These are phyloP conservation scores for Poa pratensis DNA, from an alignment of 176 grass and related monocot genomes.

Conservation along the genomic window DNA sequence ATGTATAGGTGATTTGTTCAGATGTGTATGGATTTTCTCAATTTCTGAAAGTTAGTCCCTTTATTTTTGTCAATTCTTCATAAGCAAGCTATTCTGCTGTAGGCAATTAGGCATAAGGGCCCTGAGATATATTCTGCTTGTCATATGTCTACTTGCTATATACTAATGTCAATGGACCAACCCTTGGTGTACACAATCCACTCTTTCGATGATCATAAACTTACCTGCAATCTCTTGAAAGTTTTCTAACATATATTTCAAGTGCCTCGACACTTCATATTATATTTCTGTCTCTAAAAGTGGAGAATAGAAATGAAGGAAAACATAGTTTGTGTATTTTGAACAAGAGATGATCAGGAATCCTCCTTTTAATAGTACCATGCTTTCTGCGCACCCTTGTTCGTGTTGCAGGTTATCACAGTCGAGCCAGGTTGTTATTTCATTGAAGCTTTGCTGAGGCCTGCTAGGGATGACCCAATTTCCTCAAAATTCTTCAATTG, in stretches of 20 bases:
- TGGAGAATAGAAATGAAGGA: conserved; percentile 7
- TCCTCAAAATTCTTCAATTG: conserved; percentile 77
- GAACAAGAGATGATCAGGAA: conserved; percentile 21
- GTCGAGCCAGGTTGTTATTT: conserved; percentile 98
- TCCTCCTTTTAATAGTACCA: neutral
- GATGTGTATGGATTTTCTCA: conserved; percentile 22
- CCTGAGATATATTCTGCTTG: neutral
- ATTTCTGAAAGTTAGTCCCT: conserved; percentile 14
- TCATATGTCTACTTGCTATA: neutral
- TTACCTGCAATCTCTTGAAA: conserved; percentile 17
- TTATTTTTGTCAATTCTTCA: conserved; percentile 29
- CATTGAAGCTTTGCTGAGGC: conserved; percentile 73
- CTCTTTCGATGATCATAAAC: conserved; percentile 25
- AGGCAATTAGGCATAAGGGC: neutral
- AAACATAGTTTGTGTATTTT: neutral
- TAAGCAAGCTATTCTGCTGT: conserved; percentile 29
- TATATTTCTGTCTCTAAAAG: neutral
- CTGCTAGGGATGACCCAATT: conserved; percentile 57
- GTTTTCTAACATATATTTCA: conserved; percentile 25
- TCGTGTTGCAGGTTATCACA: conserved; percentile 82
- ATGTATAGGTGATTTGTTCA: conserved; percentile 15
- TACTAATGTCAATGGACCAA: neutral
- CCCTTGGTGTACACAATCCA: neutral
- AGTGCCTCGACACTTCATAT: conserved; percentile 12
- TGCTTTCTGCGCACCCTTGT: conserved; percentile 41